These are phyloP conservation scores for Hypoxylon sp. DNA, from an alignment of 2,329 filamentous ascomycete genomes.

Conservation along the genomic window DNA sequence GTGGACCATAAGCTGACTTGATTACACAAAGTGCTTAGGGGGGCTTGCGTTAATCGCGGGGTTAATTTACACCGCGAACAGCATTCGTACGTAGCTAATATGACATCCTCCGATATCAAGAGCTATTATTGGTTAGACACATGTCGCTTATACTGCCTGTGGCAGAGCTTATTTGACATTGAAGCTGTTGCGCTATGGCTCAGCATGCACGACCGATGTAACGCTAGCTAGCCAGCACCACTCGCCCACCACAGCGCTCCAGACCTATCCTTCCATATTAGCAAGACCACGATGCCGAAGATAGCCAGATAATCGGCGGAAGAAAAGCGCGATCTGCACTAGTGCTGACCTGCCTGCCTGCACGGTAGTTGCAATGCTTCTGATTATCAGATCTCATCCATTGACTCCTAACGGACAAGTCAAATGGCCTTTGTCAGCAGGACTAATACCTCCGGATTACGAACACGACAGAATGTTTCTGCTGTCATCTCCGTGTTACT, in stretches of 20 bases:
- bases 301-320: background rate
- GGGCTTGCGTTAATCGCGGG: slow-evolving; percentile 15
- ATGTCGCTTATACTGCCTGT: slow-evolving; percentile 2
- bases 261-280: background rate
- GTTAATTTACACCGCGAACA: slow-evolving; percentile 4
- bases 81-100: background rate
- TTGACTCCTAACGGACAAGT: background rate
- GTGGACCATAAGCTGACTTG: slow-evolving; percentile 21
- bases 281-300: background rate
- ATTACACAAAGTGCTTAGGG: slow-evolving; percentile 18
- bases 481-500: background rate
- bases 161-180: background rate
- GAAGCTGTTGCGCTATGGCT: slow-evolving; percentile 5
- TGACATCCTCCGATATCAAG: slow-evolving; percentile 3
- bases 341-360: slow-evolving; percentile 7
- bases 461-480: background rate
- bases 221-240: background rate
- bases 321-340: slow-evolving; percentile 6
- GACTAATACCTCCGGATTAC: background rate
- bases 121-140: slow-evolving; percentile 17
- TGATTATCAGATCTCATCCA: slow-evolving; percentile 1
- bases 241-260: background rate
- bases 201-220: slow-evolving; percentile 20
- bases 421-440: background rate
- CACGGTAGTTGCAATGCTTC: slow-evolving; percentile 1